These are phyloP conservation scores for Podosphaera xanthii DNA, from an alignment of 2,329 filamentous ascomycete genomes.

Conservation along the genomic window DNA sequence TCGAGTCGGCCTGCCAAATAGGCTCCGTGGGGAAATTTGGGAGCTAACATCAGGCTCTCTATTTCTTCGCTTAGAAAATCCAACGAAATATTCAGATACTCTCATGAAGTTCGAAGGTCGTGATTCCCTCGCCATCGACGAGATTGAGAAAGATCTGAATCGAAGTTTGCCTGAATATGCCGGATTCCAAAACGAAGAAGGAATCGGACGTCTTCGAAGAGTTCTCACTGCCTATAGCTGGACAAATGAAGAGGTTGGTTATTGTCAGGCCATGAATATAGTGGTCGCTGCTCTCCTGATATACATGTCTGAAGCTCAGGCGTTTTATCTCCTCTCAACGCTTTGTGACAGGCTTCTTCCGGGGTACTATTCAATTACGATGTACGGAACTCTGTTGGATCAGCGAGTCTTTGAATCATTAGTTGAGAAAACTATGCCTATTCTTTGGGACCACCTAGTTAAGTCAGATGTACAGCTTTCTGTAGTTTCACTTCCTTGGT, in stretches of 20 bases:
- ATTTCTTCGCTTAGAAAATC: conserved; percentile 68
- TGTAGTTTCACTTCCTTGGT: conserved; percentile 93
- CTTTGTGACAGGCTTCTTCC: conserved; percentile 83
- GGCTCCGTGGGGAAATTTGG: conserved; percentile 85
- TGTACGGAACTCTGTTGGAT: conserved; percentile 94
- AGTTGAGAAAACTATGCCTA: conserved; percentile 97
- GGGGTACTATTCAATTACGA: conserved; percentile 94
- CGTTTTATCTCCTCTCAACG: conserved; percentile 79
- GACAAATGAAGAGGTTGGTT: conserved; percentile 86
- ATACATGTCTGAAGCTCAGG: conserved; percentile 92
- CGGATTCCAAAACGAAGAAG: conserved; percentile 88
- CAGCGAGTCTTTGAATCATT: conserved; percentile 94
- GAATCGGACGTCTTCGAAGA: conserved; percentile 68
- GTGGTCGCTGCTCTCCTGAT: conserved; percentile 94
- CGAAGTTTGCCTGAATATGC: conserved; percentile 91
- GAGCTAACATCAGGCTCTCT: conserved; percentile 82
- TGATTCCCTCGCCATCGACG: conserved; percentile 87
- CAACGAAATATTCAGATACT: conserved; percentile 64
- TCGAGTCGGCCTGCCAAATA: conserved; percentile 79
- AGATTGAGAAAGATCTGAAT: conserved; percentile 97
- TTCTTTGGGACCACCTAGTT: conserved; percentile 93
- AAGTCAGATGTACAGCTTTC: conserved; percentile 94
- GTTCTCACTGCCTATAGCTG: conserved; percentile 95
- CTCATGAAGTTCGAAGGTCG: conserved; percentile 61
- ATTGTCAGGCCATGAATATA: conserved; percentile 99